Evolutionary conservation across 306 rosid genomes (phyloP), one percentile per base, ranked within the genome.

Genomic region (Cucurbita moschata): DNA sequence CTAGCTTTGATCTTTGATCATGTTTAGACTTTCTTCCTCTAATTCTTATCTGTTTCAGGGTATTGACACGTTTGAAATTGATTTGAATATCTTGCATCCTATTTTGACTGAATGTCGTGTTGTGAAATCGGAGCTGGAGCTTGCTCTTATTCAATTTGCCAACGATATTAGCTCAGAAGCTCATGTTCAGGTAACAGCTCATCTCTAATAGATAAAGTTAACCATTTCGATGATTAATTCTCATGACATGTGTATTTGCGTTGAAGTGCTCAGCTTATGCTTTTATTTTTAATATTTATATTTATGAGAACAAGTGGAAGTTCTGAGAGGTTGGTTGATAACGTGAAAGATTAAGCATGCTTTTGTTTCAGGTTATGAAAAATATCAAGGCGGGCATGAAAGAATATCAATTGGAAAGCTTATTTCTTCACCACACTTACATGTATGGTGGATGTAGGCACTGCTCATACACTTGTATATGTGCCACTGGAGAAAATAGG

Each of bases 391-490:
- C 71, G 77, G 96, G 90, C 81, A 90, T 92, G 91, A 84, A 90
- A 68, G 98, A 92, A 79, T 92, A 92, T 84, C 98, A 92, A 77
- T 75, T 87, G 73, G 98, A 92, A 82, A 92, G 98, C 86, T 74
- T 86, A 59, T 92, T 92, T 83, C 96, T 92, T 86, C 98, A 90
- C 79, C 96, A 92, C 81, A 86, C 96, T 51, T 92, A 92, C 80
- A 90, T 92, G 96, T 92, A 90, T 82, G 98, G 98, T 79, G 98
- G 98, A 68, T 92, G 96, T 75, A 83, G 93, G 83, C 96, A 90
- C 84, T 92, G 98, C 81, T 92, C 98, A 30, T 92, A 90, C 80
- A 90, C 96, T n/a, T 92, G 96, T 79, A 90, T 90, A 59, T 92
- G 96, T 79, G 96, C 96, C 83, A 88, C 98, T 26, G 98, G 98